Evolutionary conservation across 352 stramenopile genomes (phyloP), one percentile per base, ranked within the genome.

Genomic region (Lagenidium giganteum): DNA sequence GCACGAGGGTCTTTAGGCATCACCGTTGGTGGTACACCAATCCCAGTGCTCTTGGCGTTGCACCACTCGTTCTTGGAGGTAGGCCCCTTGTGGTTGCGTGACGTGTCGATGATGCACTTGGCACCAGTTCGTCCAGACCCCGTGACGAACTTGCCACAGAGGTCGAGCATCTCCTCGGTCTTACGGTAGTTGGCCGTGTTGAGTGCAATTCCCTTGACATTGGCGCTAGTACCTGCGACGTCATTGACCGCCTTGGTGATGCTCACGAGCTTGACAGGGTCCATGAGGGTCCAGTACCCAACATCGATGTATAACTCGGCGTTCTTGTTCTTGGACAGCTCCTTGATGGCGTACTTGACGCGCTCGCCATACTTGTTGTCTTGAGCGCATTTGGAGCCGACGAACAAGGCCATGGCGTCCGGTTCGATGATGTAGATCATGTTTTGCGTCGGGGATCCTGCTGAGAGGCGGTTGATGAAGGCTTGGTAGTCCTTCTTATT

Each of bases 401-500:
- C 49, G 6, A 63, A 45, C 14, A 68, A 41, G 4, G 48, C 54
- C n/a, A 68, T 30, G 2, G 54, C 59, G 30, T 68, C 59, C 4
- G 59, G 59, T 41, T 68, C 59, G 25, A 65, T 27, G 34, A 68
- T 51, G 44, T 68, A 68, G 18, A 68, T 36, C 31, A 67, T 57
- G 28, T 59, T 31, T 16, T 53, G 43, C 4, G 35, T 60, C 8
- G 42, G 47, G 23, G 57, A 56, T 1, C n/a, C 23, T 11, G 21
- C 22, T 1, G 30, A 31, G 20, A 68, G 54, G 21, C 17, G 22
- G 30, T 25, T 24, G 26, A 64, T 49, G 38, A 59, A 68, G 0
- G 20, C 22, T 47, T 61, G 47, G 53, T 68, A 68, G 27, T 61
- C 40, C 14, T 50, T 36, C 5, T 49, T 28, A 38, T 61, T 57